phyloP scores from a whole-genome alignment of 345 rosid species.

The Diplotaxis tenuifolia region DNA sequence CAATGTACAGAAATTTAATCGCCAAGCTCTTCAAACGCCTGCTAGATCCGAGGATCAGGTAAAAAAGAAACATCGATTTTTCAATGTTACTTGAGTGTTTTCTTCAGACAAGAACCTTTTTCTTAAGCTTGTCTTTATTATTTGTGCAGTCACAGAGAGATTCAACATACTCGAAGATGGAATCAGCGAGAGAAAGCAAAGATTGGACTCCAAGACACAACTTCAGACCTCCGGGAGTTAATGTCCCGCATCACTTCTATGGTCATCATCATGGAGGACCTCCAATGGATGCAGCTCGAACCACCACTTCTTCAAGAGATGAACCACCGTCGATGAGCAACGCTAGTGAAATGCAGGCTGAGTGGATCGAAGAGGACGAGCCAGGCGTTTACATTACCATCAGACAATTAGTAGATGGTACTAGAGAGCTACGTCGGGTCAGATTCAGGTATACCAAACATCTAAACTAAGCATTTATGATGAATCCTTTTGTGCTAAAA shows the following conservation, averaged over 20 bases:
- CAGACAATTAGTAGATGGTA: constrained; percentile 82
- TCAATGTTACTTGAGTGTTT: neutral
- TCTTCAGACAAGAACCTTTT: neutral
- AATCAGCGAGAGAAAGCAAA: constrained; percentile 60
- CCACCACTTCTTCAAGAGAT: constrained; percentile 84
- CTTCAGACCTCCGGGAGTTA: constrained; percentile 51
- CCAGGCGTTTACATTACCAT: constrained; percentile 94
- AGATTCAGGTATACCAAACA: constrained; percentile 73
- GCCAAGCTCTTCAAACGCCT: constrained; percentile 91
- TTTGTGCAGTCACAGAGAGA: constrained; percentile 55
- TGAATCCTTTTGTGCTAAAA: neutral
- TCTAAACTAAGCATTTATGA: neutral
- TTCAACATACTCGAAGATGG: constrained; percentile 70
- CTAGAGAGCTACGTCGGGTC: constrained; percentile 94
- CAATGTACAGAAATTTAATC: constrained; percentile 92
- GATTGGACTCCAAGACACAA: constrained; percentile 77
- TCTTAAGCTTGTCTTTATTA: neutral
- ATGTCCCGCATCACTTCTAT: constrained; percentile 39
- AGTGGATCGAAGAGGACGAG: constrained; percentile 92
- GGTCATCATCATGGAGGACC: constrained; percentile 51
- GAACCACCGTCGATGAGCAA: constrained; percentile 86
- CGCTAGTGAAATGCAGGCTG: constrained; percentile 86
- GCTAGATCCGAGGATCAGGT: constrained; percentile 90
- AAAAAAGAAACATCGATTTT: neutral
- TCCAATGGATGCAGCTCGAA: constrained; percentile 63